A percentile compares a stretch with the other conserved stretches of the same genome.
phyloP scores from a whole-genome alignment of 2,329 filamentous ascomycete species.

The Dothistroma septosporum region DNA sequence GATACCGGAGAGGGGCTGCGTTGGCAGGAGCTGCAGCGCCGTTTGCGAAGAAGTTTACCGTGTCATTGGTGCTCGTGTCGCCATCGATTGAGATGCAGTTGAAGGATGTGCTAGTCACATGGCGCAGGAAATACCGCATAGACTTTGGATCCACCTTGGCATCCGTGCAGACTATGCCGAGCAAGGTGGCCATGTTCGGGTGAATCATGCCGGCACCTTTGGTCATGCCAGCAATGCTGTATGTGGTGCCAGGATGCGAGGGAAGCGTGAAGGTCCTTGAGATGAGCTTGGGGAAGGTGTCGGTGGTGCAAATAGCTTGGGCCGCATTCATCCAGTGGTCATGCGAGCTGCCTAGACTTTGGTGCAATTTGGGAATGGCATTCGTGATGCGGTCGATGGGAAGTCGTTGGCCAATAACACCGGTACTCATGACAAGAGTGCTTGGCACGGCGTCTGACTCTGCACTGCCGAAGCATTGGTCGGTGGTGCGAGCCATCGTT shows the following conservation, averaged over 20 bases:
- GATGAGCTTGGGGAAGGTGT: conserved; percentile 95
- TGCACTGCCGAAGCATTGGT: conserved; percentile 54
- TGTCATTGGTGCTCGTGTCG: conserved; percentile 97
- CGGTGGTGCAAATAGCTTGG: conserved; percentile 92
- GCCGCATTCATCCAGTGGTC: conserved; percentile 83
- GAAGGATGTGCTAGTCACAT: conserved; percentile 79
- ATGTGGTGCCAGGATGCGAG: conserved; percentile 69
- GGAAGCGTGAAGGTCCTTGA: conserved; percentile 81
- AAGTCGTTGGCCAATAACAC: conserved; percentile 90
- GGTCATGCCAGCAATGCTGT: conserved; percentile 87
- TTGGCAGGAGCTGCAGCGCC: conserved; percentile 60
- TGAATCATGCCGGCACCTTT: conserved; percentile 99
- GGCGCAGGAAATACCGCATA: conserved; percentile 65
- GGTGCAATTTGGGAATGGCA: conserved; percentile 73
- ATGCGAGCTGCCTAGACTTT: conserved; percentile 68
- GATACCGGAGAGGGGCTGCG: conserved; percentile 4
- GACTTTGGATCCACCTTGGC: conserved; percentile 68
- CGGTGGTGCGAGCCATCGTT: conserved; percentile 75
- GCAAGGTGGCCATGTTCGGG: conserved; percentile 95
- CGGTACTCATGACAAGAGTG: conserved; percentile 97
- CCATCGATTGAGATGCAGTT: conserved; percentile 97
- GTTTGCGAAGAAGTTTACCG: conserved; percentile 89
- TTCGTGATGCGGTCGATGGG: conserved; percentile 86
- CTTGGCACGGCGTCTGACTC: conserved; percentile 44
- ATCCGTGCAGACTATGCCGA: conserved; percentile 89